Percentiles rank a stretch among this genome's conserved stretches.
Conservation (phyloP, 805 yeast species). For the Sugiyamaella smithiae region DNA sequence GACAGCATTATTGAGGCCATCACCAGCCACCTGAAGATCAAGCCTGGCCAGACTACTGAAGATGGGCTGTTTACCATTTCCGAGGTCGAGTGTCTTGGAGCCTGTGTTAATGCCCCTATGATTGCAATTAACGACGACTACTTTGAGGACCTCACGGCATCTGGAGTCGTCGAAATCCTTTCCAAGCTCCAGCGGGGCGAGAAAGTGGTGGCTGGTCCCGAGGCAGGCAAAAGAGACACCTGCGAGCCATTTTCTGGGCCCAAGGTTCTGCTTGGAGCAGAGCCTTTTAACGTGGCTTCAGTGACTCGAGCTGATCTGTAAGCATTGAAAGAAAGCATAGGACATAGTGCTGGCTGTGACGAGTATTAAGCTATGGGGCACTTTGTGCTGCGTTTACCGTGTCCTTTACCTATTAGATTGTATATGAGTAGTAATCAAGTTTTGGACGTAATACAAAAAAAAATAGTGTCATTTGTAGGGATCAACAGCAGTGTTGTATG, state of each 20-base stretch:
- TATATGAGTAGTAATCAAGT: too few relatives aligned
- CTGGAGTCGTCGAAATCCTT: constrained; percentile 58
- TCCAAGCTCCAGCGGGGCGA: constrained; percentile 63
- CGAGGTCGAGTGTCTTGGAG: constrained; percentile 90
- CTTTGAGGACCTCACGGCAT: constrained; percentile 76
- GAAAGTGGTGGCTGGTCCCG: constrained; percentile 65
- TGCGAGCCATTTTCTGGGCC: constrained; percentile 79
- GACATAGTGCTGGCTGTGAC: too few relatives aligned
- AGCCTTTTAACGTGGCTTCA: constrained; percentile 66
- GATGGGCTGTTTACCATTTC: constrained; percentile 77
- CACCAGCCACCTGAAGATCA: constrained; percentile 54
- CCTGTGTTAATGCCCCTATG: constrained; percentile 91
- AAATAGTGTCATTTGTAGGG: too few relatives aligned
- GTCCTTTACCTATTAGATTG: too few relatives aligned
- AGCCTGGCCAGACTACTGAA: constrained; percentile 73
- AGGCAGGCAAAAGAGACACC: constrained; percentile 55
- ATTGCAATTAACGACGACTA: constrained; percentile 79
- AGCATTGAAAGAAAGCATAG: neutral
- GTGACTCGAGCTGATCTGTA: constrained; percentile 72
- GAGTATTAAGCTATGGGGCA: too few relatives aligned
- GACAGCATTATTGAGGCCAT: constrained; percentile 76
- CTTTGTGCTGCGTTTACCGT: too few relatives aligned
- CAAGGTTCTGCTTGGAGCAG: constrained; percentile 55
- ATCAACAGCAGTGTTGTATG: too few relatives aligned
- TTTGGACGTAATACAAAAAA: too few relatives aligned